phyloP scores from a whole-genome alignment of 768 basidiomycete species.

The Amylocystis lapponica region DNA sequence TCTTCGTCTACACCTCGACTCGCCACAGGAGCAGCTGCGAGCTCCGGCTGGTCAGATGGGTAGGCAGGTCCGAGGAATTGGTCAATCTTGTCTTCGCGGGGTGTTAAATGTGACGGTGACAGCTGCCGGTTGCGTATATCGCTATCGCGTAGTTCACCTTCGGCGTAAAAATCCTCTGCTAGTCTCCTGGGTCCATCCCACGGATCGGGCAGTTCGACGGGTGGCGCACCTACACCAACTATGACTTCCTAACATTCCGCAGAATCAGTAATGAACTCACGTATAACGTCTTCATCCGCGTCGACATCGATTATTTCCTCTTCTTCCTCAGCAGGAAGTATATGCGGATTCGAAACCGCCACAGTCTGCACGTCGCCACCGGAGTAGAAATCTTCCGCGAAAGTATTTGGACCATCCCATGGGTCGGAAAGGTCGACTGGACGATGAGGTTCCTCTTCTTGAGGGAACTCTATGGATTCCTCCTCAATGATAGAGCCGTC shows the following conservation, averaged over 20 bases:
- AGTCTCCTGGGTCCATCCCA: conserved; percentile 35
- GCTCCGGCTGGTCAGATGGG: too few species aligned
- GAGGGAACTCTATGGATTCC: conserved; percentile 7
- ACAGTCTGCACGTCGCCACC: conserved; percentile 32
- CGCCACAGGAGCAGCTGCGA: too few species aligned
- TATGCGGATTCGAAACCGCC: conserved; percentile 18
- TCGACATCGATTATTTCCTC: conserved; percentile 8
- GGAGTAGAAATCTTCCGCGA: conserved; percentile 39
- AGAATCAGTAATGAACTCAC: background rate
- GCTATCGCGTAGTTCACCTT: conserved; percentile 21
- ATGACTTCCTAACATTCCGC: background rate
- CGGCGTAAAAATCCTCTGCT: conserved; percentile 39
- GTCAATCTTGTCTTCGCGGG: conserved; percentile 10
- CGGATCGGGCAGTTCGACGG: conserved; percentile 29
- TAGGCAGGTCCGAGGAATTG: conserved; percentile 12
- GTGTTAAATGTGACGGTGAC: conserved; percentile 22
- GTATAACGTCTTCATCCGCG: background rate
- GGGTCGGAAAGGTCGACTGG: conserved; percentile 31
- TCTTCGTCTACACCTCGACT: too few species aligned
- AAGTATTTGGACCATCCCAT: conserved; percentile 35
- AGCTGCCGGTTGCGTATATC: background rate
- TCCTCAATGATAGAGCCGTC: background rate
- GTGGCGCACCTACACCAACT: background rate
- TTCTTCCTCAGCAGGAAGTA: conserved; percentile 22
- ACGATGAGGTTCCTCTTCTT: conserved; percentile 2